Evolutionary conservation across 2,329 filamentous ascomycete genomes (phyloP).

Genomic region (Teratosphaeria zuluensis): DNA sequence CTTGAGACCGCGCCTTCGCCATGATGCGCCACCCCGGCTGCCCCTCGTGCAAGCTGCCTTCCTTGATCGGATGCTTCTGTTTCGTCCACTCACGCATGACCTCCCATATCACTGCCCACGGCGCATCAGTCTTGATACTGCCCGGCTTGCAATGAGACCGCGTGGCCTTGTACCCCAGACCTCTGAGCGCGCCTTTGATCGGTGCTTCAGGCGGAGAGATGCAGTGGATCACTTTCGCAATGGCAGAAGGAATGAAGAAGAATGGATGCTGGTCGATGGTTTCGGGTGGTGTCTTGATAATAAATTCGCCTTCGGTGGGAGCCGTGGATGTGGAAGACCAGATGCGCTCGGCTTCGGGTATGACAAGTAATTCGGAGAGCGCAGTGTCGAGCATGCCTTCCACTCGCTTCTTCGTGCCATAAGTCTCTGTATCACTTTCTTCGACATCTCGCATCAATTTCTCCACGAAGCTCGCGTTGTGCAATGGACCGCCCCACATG

Average conservation of each 20-base stretch:
- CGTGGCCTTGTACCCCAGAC: conserved; percentile 71
- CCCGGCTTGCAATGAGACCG: conserved; percentile 84
- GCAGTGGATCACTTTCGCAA: conserved; percentile 71
- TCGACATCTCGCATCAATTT: conserved; percentile 66
- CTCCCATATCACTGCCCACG: conserved; percentile 84
- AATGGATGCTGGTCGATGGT: conserved; percentile 68
- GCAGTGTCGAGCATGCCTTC: conserved; percentile 88
- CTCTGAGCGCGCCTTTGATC: conserved; percentile 69
- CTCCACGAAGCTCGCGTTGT: conserved; percentile 74
- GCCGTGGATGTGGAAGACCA: background rate
- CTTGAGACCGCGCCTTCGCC: conserved; percentile 23
- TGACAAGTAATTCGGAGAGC: conserved; percentile 55
- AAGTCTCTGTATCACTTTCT: conserved; percentile 55
- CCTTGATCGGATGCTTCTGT: conserved; percentile 69
- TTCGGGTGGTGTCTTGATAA: conserved; percentile 48
- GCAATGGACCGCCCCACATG: conserved; percentile 88
- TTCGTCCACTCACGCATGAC: conserved; percentile 86
- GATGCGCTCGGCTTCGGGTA: conserved; percentile 1
- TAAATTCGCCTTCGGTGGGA: conserved; percentile 7
- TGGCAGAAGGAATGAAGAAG: conserved; percentile 67
- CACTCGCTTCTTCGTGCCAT: conserved; percentile 71
- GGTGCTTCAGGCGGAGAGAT: conserved; percentile 68
- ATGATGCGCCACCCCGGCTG: conserved; percentile 61
- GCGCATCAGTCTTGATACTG: conserved; percentile 87
- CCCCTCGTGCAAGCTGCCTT: conserved; percentile 57